phyloP scores from a whole-genome alignment of 169 alveolate genomes.

The Plasmodium malariae region DNA sequence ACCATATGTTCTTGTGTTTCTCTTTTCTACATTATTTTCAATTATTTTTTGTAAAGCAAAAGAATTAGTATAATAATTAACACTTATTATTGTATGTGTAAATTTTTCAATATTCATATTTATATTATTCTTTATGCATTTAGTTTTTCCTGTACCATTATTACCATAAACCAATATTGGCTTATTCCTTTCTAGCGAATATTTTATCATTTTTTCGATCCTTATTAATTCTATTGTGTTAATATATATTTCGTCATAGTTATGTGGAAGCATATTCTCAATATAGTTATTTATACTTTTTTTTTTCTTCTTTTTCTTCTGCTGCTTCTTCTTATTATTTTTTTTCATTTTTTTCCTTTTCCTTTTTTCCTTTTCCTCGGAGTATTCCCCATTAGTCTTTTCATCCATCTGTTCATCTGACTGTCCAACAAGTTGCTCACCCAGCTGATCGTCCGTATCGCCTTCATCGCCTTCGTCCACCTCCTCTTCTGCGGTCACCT shows the following conservation, averaged over 20 bases:
- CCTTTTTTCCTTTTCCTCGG: not conserved
- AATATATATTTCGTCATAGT: slow-evolving; percentile 64
- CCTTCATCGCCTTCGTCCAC: slow-evolving; percentile 1
- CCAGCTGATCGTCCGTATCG: not conserved
- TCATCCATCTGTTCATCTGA: slow-evolving; percentile 5
- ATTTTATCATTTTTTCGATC: slow-evolving; percentile 71
- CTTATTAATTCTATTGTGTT: slow-evolving; percentile 68
- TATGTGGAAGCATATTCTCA: slow-evolving; percentile 69
- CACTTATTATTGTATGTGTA: slow-evolving; percentile 68
- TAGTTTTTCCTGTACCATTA: slow-evolving; percentile 72
- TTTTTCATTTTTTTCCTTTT: not conserved
- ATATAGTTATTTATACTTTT: slow-evolving; percentile 40
- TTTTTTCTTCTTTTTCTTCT: slow-evolving; percentile 25
- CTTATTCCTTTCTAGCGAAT: slow-evolving; percentile 39
- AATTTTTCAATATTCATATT: slow-evolving; percentile 76
- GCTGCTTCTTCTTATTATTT: not conserved
- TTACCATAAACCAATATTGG: slow-evolving; percentile 69
- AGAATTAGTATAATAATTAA: slow-evolving; percentile 66
- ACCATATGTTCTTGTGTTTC: slow-evolving; percentile 95
- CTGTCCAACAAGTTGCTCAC: not conserved
- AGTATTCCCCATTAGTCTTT: not conserved
- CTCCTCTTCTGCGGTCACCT: not conserved
- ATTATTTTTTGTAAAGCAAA: slow-evolving; percentile 87
- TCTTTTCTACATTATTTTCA: slow-evolving; percentile 91
- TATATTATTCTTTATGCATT: slow-evolving; percentile 70